A percentile compares a stretch with the other conserved stretches of the same genome.
phyloP scores from a whole-genome alignment of 768 basidiomycete genomes.

The Xerocomellus amylosporus region DNA sequence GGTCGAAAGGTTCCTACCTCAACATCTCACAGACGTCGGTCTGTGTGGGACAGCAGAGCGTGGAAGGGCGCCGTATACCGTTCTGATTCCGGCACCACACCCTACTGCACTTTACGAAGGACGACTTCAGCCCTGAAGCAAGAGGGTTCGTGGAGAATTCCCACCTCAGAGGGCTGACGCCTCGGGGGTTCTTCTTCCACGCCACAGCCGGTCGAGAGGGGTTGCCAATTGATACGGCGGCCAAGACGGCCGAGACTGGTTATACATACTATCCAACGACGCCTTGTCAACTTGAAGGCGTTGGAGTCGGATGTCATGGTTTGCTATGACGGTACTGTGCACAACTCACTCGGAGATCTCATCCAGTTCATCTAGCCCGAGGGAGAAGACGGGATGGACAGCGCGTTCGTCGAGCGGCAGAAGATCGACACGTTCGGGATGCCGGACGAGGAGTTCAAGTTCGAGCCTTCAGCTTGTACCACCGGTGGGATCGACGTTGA shows the following conservation, averaged over 20 bases:
- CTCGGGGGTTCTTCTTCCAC: constrained; percentile 99
- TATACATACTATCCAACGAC: constrained; percentile 99
- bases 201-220: constrained; percentile 99
- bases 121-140: constrained; percentile 97
- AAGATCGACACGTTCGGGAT: constrained; percentile 86
- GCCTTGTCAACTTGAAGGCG: constrained; percentile 96
- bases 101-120: constrained; percentile 96
- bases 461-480: too few relatives aligned
- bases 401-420: constrained; percentile 95
- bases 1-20: constrained; percentile 98
- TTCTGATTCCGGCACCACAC: constrained; percentile 98
- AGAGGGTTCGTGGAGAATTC: constrained; percentile 99
- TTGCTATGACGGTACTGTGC: constrained; percentile 95
- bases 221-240: constrained; percentile 97
- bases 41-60: constrained; percentile 97
- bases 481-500: too few relatives aligned
- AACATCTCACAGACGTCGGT: constrained; percentile 99
- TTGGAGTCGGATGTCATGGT: constrained; percentile 98
- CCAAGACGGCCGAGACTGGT: constrained; percentile 99
- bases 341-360: constrained; percentile 95
- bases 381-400: constrained; percentile 99
- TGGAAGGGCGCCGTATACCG: constrained; percentile 97
- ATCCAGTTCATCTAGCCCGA: constrained; percentile 97
- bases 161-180: constrained; percentile 92
- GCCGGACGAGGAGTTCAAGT: constrained; percentile 79